phyloP scores from a whole-genome alignment of 257 asterid genomes.

The Solanum ahanhuiri region DNA sequence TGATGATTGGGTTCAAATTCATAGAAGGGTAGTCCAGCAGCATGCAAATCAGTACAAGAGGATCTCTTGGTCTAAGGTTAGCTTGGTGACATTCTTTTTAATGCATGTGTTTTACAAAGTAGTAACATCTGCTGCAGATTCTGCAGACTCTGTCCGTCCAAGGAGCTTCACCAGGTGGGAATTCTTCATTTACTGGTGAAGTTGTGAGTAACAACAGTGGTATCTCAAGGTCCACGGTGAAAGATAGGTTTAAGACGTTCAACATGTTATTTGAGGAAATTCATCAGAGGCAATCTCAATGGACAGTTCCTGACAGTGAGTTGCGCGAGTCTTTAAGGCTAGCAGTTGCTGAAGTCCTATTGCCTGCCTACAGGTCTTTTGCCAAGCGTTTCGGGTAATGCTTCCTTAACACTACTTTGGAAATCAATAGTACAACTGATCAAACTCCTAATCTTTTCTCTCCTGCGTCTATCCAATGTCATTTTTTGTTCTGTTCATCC shows the following conservation, averaged over 20 bases:
- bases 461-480: background rate
- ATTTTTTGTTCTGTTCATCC: background rate
- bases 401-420: background rate
- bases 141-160: slow-evolving; percentile 77
- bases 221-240: slow-evolving; percentile 69
- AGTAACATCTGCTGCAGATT: slow-evolving; percentile 41
- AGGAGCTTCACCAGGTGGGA: slow-evolving; percentile 41
- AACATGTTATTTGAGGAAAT: slow-evolving; percentile 83
- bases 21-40: slow-evolving; percentile 90
- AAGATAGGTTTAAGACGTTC: slow-evolving; percentile 82
- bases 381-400: slow-evolving; percentile 73
- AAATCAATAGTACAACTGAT: background rate
- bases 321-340: slow-evolving; percentile 88
- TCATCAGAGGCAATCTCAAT: slow-evolving; percentile 94
- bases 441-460: background rate
- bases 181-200: slow-evolving; percentile 33
- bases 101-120: background rate
- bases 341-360: slow-evolving; percentile 93
- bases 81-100: background rate
- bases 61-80: slow-evolving; percentile 96
- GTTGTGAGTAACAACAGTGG: slow-evolving; percentile 34
- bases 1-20: slow-evolving; percentile 98
- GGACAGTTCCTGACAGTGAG: slow-evolving; percentile 99
- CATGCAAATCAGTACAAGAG: slow-evolving; percentile 97
- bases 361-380: slow-evolving; percentile 94